A percentile compares a stretch with the other conserved stretches of the same genome.
Evolutionary conservation across 2,329 filamentous ascomycete species (phyloP).

Genomic region (Chaetomium globosum): DNA sequence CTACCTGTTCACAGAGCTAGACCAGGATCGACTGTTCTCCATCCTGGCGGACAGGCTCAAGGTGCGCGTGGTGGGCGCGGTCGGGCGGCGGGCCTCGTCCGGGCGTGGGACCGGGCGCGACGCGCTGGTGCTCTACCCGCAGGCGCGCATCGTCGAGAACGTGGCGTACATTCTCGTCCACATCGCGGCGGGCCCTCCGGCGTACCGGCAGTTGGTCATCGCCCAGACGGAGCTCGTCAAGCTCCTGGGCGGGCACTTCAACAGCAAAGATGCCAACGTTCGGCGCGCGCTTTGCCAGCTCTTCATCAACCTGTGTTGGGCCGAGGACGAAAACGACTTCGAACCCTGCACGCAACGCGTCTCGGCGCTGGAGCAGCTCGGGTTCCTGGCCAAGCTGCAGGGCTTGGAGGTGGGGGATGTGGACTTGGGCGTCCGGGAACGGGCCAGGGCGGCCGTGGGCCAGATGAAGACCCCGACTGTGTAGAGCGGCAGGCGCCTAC

Average conservation of each 20-base stretch:
- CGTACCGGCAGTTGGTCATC: slow-evolving; percentile 76
- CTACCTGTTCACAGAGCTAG: slow-evolving; percentile 74
- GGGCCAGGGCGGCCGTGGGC: slow-evolving; percentile 77
- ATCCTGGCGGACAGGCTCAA: slow-evolving; percentile 79
- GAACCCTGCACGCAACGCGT: slow-evolving; percentile 68
- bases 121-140: slow-evolving; percentile 58
- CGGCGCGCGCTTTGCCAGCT: slow-evolving; percentile 80
- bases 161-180: slow-evolving; percentile 85
- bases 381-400: slow-evolving; percentile 68
- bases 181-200: slow-evolving; percentile 78
- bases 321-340: slow-evolving; percentile 72
- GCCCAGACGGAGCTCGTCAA: slow-evolving; percentile 75
- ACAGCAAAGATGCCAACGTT: slow-evolving; percentile 71
- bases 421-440: slow-evolving; percentile 80
- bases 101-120: slow-evolving; percentile 24
- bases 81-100: slow-evolving; percentile 48
- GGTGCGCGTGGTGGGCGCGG: slow-evolving; percentile 59
- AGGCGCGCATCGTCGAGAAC: slow-evolving; percentile 71
- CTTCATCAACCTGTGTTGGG: slow-evolving; percentile 81
- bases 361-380: slow-evolving; percentile 68
- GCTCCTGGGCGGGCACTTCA: slow-evolving; percentile 72
- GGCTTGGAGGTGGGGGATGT: slow-evolving; percentile 64
- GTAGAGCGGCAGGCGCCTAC: slow-evolving; percentile 4
- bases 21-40: slow-evolving; percentile 76
- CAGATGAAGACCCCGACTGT: slow-evolving; percentile 59